phyloP scores from a whole-genome alignment of 2,329 filamentous ascomycete species.

The Trichoderma atroviride region DNA sequence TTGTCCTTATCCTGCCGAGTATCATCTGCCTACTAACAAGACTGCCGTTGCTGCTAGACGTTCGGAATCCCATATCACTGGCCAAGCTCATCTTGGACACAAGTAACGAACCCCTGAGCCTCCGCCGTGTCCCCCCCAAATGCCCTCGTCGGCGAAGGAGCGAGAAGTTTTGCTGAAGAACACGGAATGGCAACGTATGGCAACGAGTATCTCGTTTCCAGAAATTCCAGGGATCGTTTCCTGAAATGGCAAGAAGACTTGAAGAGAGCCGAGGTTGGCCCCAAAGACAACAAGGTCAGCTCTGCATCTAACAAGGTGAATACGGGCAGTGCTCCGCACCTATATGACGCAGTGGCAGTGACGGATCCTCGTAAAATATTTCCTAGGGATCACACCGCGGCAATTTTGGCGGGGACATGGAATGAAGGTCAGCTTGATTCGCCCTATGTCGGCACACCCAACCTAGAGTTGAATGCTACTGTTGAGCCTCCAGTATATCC shows the following conservation, averaged over 20 bases:
- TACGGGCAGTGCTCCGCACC: constrained; percentile 34
- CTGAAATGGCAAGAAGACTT: constrained; percentile 77
- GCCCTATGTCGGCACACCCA: constrained; percentile 43
- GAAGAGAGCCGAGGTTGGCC: constrained; percentile 57
- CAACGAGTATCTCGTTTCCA: constrained; percentile 78
- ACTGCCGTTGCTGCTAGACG: constrained; percentile 57
- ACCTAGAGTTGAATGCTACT: constrained; percentile 28
- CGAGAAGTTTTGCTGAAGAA: constrained; percentile 81
- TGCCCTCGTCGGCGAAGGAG: constrained; percentile 82
- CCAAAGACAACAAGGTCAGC: constrained; percentile 34
- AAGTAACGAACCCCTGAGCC: constrained; percentile 74
- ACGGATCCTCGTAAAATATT: constrained; percentile 34
- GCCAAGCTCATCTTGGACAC: constrained; percentile 81
- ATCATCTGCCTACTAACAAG: background rate
- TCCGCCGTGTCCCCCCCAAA: constrained; percentile 93
- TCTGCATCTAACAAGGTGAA: constrained; percentile 28
- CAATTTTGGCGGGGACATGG: constrained; percentile 60
- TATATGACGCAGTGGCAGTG: constrained; percentile 40
- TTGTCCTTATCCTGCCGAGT: background rate
- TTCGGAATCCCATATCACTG: constrained; percentile 89
- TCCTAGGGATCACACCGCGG: constrained; percentile 54
- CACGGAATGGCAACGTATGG: constrained; percentile 74
- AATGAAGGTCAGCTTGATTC: constrained; percentile 66
- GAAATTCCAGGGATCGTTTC: constrained; percentile 76
- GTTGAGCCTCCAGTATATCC: constrained; percentile 30